Percentiles rank a stretch among this genome's conserved stretches.
These are phyloP conservation scores for Omphalotus olearius DNA, from an alignment of 1,284 basidiomycete genomes.

Conservation along the genomic window DNA sequence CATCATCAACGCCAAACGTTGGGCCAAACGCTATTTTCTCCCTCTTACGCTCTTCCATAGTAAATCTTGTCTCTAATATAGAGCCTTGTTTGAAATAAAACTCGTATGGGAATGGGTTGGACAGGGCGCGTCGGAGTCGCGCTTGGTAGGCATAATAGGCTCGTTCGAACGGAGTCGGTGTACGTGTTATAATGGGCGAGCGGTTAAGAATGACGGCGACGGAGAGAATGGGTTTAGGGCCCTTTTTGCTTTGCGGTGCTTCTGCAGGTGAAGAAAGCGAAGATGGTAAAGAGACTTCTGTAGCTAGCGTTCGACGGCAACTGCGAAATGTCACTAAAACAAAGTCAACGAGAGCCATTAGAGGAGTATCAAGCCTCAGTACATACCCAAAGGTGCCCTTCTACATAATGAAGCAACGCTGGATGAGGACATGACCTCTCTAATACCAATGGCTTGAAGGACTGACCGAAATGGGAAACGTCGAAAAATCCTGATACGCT, in stretches of 20 bases:
- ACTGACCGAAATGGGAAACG: not conserved
- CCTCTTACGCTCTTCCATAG: conserved; percentile 64
- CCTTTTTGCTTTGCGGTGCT: conserved; percentile 13
- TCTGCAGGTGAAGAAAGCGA: conserved; percentile 4
- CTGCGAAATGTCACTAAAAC: not conserved
- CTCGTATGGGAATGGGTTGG: conserved; percentile 85
- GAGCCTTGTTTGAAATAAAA: conserved; percentile 97
- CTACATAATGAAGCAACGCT: conserved; percentile 6
- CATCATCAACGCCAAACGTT: conserved; percentile 41
- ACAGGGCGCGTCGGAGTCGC: conserved; percentile 78
- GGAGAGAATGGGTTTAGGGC: conserved; percentile 30
- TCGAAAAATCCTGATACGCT: too few species aligned
- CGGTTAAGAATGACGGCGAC: conserved; percentile 79
- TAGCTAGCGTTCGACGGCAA: conserved; percentile 14
- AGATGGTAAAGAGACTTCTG: conserved; percentile 5
- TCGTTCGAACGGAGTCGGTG: conserved; percentile 74
- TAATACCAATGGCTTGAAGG: not conserved
- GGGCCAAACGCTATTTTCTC: conserved; percentile 71
- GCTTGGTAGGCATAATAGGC: conserved; percentile 88
- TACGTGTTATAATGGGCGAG: conserved; percentile 76
- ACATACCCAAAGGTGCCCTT: not conserved
- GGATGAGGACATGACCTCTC: conserved; percentile 6
- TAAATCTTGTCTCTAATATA: conserved; percentile 80
- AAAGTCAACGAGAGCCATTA: not conserved
- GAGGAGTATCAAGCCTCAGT: not conserved